These are phyloP conservation scores for Begonia masoniana DNA, from an alignment of 306 rosid species.

Conservation along the genomic window DNA sequence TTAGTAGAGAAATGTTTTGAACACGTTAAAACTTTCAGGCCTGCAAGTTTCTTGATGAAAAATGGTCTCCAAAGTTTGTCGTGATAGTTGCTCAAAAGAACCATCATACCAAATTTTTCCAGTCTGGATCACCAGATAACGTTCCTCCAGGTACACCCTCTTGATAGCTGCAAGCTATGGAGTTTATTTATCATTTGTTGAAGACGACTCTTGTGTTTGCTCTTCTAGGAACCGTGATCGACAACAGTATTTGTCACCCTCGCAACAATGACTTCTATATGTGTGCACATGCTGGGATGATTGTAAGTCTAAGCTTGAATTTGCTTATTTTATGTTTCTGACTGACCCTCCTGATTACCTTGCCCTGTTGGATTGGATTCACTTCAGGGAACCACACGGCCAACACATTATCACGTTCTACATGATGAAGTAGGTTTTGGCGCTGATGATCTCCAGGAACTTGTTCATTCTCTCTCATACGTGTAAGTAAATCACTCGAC, in stretches of 20 bases:
- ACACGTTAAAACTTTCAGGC: conserved; percentile 26
- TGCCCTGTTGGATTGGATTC: too few species aligned
- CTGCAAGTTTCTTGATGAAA: conserved; percentile 75
- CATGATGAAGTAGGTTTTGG: conserved; percentile 70
- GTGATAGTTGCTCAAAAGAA: conserved; percentile 89
- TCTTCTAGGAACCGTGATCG: conserved; percentile 68
- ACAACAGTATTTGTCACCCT: conserved; percentile 81
- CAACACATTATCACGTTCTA: conserved; percentile 80
- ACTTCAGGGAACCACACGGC: conserved; percentile 77
- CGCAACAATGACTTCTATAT: conserved; percentile 74
- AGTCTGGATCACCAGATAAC: conserved; percentile 54
- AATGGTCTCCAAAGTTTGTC: conserved; percentile 68
- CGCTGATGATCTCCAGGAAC: conserved; percentile 75
- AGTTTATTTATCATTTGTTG: neutral
- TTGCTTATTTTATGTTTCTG: too few species aligned
- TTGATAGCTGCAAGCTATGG: neutral
- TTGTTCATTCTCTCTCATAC: conserved; percentile 83
- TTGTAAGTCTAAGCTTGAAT: conserved; percentile 32
- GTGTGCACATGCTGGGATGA: conserved; percentile 98
- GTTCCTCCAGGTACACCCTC: conserved; percentile 62
- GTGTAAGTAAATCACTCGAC: conserved; percentile 44
- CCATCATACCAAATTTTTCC: conserved; percentile 88
- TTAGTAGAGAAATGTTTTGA: neutral
- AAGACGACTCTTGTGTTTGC: neutral
- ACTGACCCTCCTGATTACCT: too few species aligned